Evolutionary conservation across 352 stramenopile species (phyloP), one percentile per base, ranked within the genome.

Genomic region (Plasmopara muralis): DNA sequence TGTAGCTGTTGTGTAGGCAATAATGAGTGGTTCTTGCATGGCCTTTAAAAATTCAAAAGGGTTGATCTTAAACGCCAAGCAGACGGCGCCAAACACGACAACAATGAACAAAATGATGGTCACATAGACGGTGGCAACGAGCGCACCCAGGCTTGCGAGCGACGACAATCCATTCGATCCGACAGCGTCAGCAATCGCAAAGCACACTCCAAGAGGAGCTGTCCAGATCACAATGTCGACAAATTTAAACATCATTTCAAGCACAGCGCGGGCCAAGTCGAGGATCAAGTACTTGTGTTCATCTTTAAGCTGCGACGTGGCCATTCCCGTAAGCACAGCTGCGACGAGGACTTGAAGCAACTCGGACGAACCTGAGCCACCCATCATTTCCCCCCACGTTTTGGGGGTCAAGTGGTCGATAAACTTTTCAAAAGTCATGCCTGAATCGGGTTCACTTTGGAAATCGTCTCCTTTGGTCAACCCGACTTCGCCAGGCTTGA

Each of bases 221-320:
- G 71, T 74, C 74, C 74, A 85, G 49, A 85, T 80, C 39, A 85
- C 64, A 55, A 85, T 82, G 50, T 79, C 66, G 6, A 82, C 71
- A 45, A 85, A 80, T 50, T 78, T 82, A 56, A 85, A 85, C 70
- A 82, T 82, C 65, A 82, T 77, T 53, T 79, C 67, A 18, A 85
- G 72, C 4, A 85, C 63, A 1, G 74, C 70, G 2, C 61, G 58
- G 0, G 68, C 40, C 9, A 74, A 66, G 2, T 75, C 51, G 14
- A 85, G 51, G 44, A 84, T 75, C 18, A 76, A 35, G 0, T 47
- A 15, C 58, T 85, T 85, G 55, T 58, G 63, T 39, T 77, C 20
- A 0, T 64, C 58, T 0, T 64, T 35, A 0, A 78, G 47, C 39
- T 68, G 43, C 0, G 73, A 55, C 0, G 73, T 84, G 13, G 70